Conservation (phyloP, 176 grass and related monocot species). For the Carex kokanica region DNA sequence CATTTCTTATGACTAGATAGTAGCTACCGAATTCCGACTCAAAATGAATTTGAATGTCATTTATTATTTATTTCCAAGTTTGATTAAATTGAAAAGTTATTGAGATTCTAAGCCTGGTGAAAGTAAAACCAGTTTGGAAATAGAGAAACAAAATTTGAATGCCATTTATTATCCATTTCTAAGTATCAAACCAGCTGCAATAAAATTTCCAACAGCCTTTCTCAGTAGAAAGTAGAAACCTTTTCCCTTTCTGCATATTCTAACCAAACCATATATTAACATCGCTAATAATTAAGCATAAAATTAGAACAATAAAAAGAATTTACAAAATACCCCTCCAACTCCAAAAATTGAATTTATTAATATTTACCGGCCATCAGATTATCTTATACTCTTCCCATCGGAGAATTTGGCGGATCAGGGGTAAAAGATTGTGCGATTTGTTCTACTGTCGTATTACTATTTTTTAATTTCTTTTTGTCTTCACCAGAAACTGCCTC, state of each 20-base stretch:
- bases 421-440: conserved; percentile 48
- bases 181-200: not conserved
- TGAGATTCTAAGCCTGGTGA: not conserved
- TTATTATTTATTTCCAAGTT: not conserved
- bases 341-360: conserved; percentile 18
- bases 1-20: not conserved
- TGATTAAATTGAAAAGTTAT: not conserved
- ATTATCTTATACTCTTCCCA: conserved; percentile 71
- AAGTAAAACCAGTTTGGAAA: not conserved
- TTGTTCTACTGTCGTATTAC: conserved; percentile 37
- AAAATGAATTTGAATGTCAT: not conserved
- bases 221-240: conserved; percentile 1
- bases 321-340: conserved; percentile 11
- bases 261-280: conserved; percentile 27
- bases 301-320: conserved; percentile 21
- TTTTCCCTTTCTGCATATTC: conserved; percentile 18
- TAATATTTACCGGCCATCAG: conserved; percentile 17
- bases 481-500: conserved; percentile 73
- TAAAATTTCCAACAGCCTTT: conserved; percentile 14
- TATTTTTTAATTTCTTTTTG: conserved; percentile 56
- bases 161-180: conserved; percentile 29
- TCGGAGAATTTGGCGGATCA: conserved; percentile 69
- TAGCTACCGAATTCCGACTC: no score
- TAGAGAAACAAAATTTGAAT: conserved; percentile 12
- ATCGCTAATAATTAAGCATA: conserved; percentile 17